phyloP scores from a whole-genome alignment of 2,329 filamentous ascomycete genomes.

The Monilinia fructicola region DNA sequence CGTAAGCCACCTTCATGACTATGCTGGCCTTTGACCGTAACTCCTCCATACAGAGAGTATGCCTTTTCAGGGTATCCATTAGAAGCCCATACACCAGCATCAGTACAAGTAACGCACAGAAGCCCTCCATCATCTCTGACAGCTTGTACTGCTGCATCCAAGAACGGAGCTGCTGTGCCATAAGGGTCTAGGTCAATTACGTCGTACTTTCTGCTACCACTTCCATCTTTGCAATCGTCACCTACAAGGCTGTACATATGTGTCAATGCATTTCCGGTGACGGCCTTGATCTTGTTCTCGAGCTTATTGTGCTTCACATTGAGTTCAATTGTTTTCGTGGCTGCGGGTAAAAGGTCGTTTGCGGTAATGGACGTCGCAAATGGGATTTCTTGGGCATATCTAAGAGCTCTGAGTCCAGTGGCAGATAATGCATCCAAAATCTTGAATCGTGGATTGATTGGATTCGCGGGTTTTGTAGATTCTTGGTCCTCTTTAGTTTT shows the following conservation, averaged over 20 bases:
- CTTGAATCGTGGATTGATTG: conserved; percentile 55
- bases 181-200: conserved; percentile 97
- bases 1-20: conserved; percentile 89
- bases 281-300: conserved; percentile 66
- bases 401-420: conserved; percentile 83
- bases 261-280: conserved; percentile 77
- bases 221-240: conserved; percentile 41
- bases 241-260: conserved; percentile 83
- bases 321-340: conserved; percentile 75
- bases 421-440: conserved; percentile 95
- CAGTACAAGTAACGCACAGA: conserved; percentile 93
- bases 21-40: conserved; percentile 79
- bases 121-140: conserved; percentile 82
- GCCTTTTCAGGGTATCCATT: conserved; percentile 93
- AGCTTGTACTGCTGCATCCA: conserved; percentile 86
- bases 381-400: conserved; percentile 89
- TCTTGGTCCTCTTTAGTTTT: neutral
- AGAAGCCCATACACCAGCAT: conserved; percentile 92
- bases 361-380: conserved; percentile 79
- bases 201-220: conserved; percentile 67
- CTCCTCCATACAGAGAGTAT: conserved; percentile 88
- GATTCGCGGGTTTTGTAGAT: conserved; percentile 19
- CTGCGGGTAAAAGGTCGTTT: conserved; percentile 81
- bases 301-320: conserved; percentile 85
- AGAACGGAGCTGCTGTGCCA: conserved; percentile 86